These are phyloP conservation scores for Vigna angularis DNA, from an alignment of 306 rosid genomes.

Conservation along the genomic window DNA sequence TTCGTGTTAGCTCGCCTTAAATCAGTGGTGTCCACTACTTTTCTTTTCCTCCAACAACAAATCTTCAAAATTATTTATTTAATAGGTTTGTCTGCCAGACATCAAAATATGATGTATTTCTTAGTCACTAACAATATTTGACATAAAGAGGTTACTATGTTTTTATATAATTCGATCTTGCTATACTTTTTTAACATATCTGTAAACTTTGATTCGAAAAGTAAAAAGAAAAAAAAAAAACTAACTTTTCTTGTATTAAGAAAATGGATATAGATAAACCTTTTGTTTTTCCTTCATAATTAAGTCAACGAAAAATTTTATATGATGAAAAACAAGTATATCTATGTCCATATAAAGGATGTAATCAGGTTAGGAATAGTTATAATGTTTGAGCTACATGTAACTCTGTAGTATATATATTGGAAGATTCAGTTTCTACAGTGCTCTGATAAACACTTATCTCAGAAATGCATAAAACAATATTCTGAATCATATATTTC, in stretches of 20 bases:
- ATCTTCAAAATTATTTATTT: conserved; percentile 18
- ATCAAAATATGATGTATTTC: neutral
- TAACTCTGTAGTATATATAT: neutral
- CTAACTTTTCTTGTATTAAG: neutral
- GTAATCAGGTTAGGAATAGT: neutral
- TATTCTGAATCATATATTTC: conserved; percentile 16
- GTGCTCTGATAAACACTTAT: neutral
- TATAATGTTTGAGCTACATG: neutral
- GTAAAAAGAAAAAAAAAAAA: neutral
- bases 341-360: neutral
- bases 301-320: neutral
- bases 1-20: conserved; percentile 25
- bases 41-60: conserved; percentile 8
- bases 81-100: neutral
- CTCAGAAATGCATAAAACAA: neutral
- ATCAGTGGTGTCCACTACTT: conserved; percentile 29
- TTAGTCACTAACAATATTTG: neutral
- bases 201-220: neutral
- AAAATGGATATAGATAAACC: neutral
- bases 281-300: neutral
- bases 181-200: neutral
- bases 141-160: neutral
- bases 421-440: neutral
- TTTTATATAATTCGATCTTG: neutral
- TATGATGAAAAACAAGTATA: neutral